Base-by-base conservation (phyloP, 805 yeast species). In the Pichia occidentalis region DNA sequence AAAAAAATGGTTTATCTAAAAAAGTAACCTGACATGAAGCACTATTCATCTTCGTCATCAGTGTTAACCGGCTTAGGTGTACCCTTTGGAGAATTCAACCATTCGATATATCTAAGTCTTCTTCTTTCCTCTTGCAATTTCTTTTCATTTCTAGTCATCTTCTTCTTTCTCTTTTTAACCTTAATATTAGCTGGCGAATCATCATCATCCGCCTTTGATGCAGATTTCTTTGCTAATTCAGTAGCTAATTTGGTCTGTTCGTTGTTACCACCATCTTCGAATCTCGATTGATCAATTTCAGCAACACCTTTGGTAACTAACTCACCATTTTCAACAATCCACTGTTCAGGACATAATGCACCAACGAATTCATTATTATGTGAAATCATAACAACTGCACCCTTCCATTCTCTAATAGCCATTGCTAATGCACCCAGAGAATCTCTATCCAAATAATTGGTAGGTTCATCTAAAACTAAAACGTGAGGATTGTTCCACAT, bases 401-500 rank as follows among this genome's bases (percentile, higher is more conserved):
- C 98, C 46, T 76, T 64, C 97, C 97, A 90, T 61, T 90, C 97
- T 64, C 97, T 80, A 57, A 90, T 92, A 35, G 98, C 98, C 53
- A 90, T 78, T 21, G 98, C 97, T 51, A 90, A 73, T 33, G 97
- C 98, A 63, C 97, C 98, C 46, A 90, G 72, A 19, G 97, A 88
- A 62, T 90, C 98, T 71, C 98, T 82, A 65, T 90, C 98, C 66
- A 90, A 71, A 71, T 92, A 90, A 68, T 90, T 90, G 56, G 97
- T 90, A 60, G 98, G 98, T 75, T 90, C 98, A 65, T 90, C 98
- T 45, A 90, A 73, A 29, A 90, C 98, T 47, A 90, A 74, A 63
- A 90, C 75, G 63, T 90, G 98, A 14, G 98, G 98, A 60, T 90
- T 92, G 67, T 92, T 90, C 98, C 98, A 90, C 92, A 90, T 90